phyloP scores from a whole-genome alignment of 306 rosid genomes.

The Castanospermum australe region DNA sequence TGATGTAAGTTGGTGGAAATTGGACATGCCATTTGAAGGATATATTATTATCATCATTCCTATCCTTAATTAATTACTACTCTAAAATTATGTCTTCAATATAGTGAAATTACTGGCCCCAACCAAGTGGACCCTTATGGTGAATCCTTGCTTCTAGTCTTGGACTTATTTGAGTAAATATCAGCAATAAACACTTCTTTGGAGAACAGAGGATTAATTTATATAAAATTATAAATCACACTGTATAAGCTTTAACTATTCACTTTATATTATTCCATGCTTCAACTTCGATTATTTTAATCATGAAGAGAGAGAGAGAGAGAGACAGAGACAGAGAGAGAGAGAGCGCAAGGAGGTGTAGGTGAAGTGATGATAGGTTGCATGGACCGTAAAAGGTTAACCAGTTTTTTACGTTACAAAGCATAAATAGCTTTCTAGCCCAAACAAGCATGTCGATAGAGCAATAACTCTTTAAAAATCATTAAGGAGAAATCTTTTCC shows the following conservation, averaged over 20 bases:
- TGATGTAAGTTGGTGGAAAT: not conserved
- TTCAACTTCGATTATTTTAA: not conserved
- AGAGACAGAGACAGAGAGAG: not conserved
- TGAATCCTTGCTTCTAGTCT: conserved; percentile 19
- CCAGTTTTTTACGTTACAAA: conserved; percentile 18
- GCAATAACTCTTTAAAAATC: conserved; percentile 32
- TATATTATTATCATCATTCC: not conserved
- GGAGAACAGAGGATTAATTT: not conserved
- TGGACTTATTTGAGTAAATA: not conserved
- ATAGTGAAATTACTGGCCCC: conserved; percentile 26
- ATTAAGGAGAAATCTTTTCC: conserved; percentile 25
- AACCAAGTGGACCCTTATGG: conserved; percentile 35
- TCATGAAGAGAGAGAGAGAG: conserved; percentile 4
- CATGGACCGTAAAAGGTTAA: conserved; percentile 27
- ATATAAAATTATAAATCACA: not conserved
- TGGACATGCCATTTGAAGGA: not conserved
- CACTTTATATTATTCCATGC: not conserved
- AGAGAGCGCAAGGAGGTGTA: not conserved
- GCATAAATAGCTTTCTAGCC: conserved; percentile 29
- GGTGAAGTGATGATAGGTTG: conserved; percentile 50
- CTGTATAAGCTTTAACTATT: not conserved
- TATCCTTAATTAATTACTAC: conserved; percentile 27
- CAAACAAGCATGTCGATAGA: conserved; percentile 68
- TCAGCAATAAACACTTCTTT: not conserved
- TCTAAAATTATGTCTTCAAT: conserved; percentile 24